Evolutionary conservation across 495 filamentous ascomycete genomes (phyloP).

Genomic region (Aspergillus ostianus): DNA sequence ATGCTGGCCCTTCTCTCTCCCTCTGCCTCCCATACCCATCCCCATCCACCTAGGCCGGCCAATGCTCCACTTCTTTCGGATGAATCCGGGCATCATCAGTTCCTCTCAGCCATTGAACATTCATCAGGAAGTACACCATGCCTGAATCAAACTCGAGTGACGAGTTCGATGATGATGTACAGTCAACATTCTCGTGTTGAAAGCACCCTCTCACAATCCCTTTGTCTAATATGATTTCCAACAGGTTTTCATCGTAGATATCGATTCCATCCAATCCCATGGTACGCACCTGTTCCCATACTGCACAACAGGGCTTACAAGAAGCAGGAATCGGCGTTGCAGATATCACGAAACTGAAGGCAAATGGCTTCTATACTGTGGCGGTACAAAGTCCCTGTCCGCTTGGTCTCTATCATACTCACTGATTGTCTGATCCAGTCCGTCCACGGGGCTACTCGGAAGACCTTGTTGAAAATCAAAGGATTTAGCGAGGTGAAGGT

Average conservation of each 20-base stretch:
- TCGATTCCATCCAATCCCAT: slow-evolving; percentile 71
- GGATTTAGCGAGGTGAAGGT: slow-evolving; percentile 81
- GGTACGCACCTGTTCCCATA: slow-evolving; percentile 37
- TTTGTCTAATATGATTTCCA: not conserved
- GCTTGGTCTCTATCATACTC: not conserved
- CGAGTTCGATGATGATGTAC: slow-evolving; percentile 56
- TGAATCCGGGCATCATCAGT: not conserved
- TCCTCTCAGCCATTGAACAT: not conserved
- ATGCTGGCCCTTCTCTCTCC: not conserved
- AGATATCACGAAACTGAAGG: slow-evolving; percentile 74
- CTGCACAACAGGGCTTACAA: not conserved
- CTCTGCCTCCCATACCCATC: not conserved
- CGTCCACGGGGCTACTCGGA: slow-evolving; percentile 64
- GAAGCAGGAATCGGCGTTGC: slow-evolving; percentile 63
- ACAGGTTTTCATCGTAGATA: slow-evolving; percentile 65
- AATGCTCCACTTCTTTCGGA: not conserved
- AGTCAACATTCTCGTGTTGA: not conserved
- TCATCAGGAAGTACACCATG: slow-evolving; percentile 30
- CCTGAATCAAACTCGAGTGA: slow-evolving; percentile 51
- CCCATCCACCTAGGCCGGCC: no score
- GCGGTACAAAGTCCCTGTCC: slow-evolving; percentile 43
- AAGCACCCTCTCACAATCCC: not conserved
- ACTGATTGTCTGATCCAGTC: slow-evolving; percentile 41
- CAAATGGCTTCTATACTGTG: slow-evolving; percentile 68
- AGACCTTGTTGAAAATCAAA: slow-evolving; percentile 69